Base-by-base conservation (phyloP, 1,284 basidiomycete genomes). In the Sphagnurus paluster region DNA sequence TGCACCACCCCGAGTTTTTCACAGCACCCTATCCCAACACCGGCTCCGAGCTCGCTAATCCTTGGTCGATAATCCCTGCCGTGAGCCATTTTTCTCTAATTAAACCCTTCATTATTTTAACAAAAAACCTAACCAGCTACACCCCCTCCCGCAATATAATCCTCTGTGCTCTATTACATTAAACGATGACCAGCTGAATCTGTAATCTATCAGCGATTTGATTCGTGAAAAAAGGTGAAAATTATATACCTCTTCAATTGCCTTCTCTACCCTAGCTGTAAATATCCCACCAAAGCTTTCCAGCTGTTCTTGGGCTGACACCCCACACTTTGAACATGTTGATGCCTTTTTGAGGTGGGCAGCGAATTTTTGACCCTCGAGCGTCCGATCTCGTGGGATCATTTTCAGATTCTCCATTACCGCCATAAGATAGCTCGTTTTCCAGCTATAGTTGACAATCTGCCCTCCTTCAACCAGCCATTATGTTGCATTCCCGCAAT, bases 231-330 rank as follows among this genome's bases (percentile, higher is more conserved):
- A 16, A 2, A 16, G 9, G 10, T 8, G 14, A 11, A 13, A 34
- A 8, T 16, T 34, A 45, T 37, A 21, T 20, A 45, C 43, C 43
- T 39, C 20, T 14, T 28, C 25, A 20, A 45, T 24, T 20, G 25
- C 32, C 3, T 20, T 2, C 19, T 45, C 43, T 8, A 45, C 25
- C 13, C 32, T 17, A 2, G 9, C 16, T 4, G 25, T 17, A 10
- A 45, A 23, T 24, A 39, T 9, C 2, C 23, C 8, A n/a, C 21
- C 21, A 19, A 39, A 39, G 4, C 8, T 3, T 13, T 21, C 13
- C 2, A 38, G 14, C 2, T 38, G 11, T 17, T 9, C 9, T 13
- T 34, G 19, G 32, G 32, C 36, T 8, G 7, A 2, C 11, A 5
- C 4, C 17, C 37, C 14, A 19, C 33, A 39, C 19, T 2, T 11